These are phyloP conservation scores for Talaromyces thailandensis DNA, from an alignment of 495 filamentous ascomycete species.

Conservation along the genomic window DNA sequence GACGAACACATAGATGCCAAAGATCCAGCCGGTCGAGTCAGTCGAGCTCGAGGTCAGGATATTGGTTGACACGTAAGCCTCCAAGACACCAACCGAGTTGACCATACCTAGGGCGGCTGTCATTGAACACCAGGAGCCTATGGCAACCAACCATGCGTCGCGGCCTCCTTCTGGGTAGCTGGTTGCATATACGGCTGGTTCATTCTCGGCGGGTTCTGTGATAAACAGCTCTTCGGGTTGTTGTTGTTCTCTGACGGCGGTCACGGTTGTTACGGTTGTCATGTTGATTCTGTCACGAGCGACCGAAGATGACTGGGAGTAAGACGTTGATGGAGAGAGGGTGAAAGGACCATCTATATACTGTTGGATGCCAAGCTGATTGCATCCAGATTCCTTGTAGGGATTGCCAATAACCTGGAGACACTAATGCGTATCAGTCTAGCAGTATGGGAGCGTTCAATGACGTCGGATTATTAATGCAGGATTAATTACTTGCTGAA, in stretches of 20 bases:
- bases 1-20: constrained; percentile 56
- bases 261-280: neutral
- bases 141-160: constrained; percentile 56
- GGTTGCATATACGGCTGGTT: neutral
- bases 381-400: no score
- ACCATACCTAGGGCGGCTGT: constrained; percentile 57
- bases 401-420: no score
- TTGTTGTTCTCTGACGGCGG: neutral
- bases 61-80: constrained; percentile 47
- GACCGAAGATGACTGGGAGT: neutral
- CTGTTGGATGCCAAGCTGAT: neutral
- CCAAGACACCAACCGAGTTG: constrained; percentile 59
- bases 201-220: neutral
- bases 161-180: constrained; percentile 57
- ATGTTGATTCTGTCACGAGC: neutral
- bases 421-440: no score
- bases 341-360: neutral
- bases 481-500: neutral
- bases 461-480: neutral
- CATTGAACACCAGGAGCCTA: constrained; percentile 55
- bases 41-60: constrained; percentile 47
- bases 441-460: neutral
- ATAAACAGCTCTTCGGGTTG: neutral
- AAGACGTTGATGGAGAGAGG: neutral
- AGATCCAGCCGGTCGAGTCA: constrained; percentile 65